These are phyloP conservation scores for Anisodus acutangulus DNA, from an alignment of 257 asterid species.

Conservation along the genomic window DNA sequence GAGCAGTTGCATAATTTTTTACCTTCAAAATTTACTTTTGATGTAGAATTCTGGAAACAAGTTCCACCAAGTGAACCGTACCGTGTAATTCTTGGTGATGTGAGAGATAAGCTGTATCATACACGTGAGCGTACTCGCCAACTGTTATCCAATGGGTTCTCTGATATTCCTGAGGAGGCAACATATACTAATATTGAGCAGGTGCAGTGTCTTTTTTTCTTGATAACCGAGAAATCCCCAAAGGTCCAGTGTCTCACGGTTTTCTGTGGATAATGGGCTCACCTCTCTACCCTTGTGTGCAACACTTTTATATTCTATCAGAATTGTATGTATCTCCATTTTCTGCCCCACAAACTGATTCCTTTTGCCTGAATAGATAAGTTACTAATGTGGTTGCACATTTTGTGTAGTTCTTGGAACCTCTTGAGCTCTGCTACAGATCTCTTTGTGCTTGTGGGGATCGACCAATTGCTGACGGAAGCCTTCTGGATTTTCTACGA, in stretches of 20 bases:
- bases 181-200: constrained; percentile 47
- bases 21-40: neutral
- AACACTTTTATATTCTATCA: neutral
- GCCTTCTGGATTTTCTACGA: constrained; percentile 55
- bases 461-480: constrained; percentile 55
- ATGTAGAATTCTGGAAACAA: constrained; percentile 57
- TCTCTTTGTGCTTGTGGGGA: constrained; percentile 62
- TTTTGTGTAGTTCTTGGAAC: constrained; percentile 52
- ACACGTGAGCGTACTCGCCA: constrained; percentile 62
- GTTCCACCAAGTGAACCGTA: constrained; percentile 55
- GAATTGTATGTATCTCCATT: neutral
- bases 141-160: constrained; percentile 47
- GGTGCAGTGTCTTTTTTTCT: constrained; percentile 30
- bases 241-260: neutral
- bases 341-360: neutral
- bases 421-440: constrained; percentile 57
- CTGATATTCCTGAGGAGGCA: constrained; percentile 56
- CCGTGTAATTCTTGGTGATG: constrained; percentile 56
- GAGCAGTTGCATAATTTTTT: neutral
- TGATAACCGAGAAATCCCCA: neutral
- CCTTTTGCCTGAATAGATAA: neutral
- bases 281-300: neutral
- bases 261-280: neutral
- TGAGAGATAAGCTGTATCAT: constrained; percentile 54
- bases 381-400: constrained; percentile 4